Evolutionary conservation across 371 early-diverging fungal genomes (phyloP), one percentile per base, ranked within the genome.

Genomic region (Lichtheimia ornata): DNA sequence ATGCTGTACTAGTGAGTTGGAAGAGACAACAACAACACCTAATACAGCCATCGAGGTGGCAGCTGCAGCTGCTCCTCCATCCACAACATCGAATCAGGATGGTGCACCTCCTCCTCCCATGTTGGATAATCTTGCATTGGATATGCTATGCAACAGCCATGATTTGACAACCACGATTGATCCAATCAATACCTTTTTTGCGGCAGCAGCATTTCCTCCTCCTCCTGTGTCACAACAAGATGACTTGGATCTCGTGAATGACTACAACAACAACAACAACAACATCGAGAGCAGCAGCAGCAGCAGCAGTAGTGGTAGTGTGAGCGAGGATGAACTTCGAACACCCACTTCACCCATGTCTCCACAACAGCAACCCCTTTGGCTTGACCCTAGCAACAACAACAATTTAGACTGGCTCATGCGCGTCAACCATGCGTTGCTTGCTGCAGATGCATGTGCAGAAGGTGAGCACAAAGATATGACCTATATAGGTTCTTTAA

Each of bases 1-100:
- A 56, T 82, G 79, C 50, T 35, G 35, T 35, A 2, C 35, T 35
- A 35, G 35, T 35, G 35, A 35, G 78, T 88, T 44, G 91, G 87
- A 5, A 60, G 65, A 14, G 62, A 58, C 25, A 65, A 72, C 14
- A 59, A 58, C 15, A 56, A 59, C 35, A 59, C 58, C 6, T 50
- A 61, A 20, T 51, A 61, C 35, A 22, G 41, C 44, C 44, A 43
- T 43, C 14, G 44, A 43, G 12, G 44, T 2, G 3, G 6, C 18
- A 5, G 4, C 28, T 28, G 28, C 7, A 27, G 27, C 2, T 27
- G 27, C 27, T 27, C 3, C 27, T 28, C 28, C 28, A 28, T 28
- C 28, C 28, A 22, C 22, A 35, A 6, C 35, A 35, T 9, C 35
- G 5, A 28, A 35, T 2, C 35, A 35, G 11, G 9, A 9, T 35